Evolutionary conservation across 2,329 filamentous ascomycete genomes (phyloP).

Genomic region (Mycosphaerella sp.): DNA sequence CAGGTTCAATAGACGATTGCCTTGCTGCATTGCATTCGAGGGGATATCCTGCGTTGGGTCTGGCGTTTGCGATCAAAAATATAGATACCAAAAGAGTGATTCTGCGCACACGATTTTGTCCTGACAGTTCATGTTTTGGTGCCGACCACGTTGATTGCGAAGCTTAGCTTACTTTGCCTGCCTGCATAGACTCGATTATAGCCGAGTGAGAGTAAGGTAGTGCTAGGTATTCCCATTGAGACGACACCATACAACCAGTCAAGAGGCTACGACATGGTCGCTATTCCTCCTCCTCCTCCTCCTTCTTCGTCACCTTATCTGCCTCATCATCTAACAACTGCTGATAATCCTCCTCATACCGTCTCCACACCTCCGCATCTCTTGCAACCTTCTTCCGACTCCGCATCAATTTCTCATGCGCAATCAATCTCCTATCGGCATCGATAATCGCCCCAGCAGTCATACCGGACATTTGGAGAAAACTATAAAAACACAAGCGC

Average conservation of each 20-base stretch:
- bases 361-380: conserved; percentile 60
- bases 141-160: not conserved
- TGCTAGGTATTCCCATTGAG: too few species aligned
- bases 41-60: conserved; percentile 8
- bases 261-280: too few species aligned
- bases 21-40: conserved; percentile 7
- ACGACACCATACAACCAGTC: too few species aligned
- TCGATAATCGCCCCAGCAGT: conserved; percentile 71
- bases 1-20: not conserved
- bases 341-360: conserved; percentile 22
- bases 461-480: conserved; percentile 81
- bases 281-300: not conserved
- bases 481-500: conserved; percentile 46
- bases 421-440: conserved; percentile 61
- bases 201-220: too few species aligned
- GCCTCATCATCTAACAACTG: conserved; percentile 6
- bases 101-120: not conserved
- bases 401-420: conserved; percentile 61
- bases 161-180: not conserved
- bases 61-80: conserved; percentile 5
- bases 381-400: conserved; percentile 57
- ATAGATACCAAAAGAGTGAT: conserved; percentile 12
- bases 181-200: not conserved
- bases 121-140: not conserved
- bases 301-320: not conserved